Conservation (phyloP, 2,329 filamentous ascomycete species). For the Coniochaeta ligniaria region DNA sequence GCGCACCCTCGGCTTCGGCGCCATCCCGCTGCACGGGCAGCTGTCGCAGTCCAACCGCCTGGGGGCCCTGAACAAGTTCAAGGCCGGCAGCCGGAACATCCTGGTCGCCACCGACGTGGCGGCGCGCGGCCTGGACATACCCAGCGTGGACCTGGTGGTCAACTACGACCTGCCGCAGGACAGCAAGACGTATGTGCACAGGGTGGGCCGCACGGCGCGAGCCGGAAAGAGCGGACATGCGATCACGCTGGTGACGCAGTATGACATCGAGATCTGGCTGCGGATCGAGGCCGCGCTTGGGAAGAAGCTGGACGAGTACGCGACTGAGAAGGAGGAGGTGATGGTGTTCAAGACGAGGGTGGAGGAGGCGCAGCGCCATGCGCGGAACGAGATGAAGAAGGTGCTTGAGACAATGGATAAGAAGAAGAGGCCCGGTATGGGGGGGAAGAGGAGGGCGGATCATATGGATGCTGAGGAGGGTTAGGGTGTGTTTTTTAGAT, state of each 20-base stretch:
- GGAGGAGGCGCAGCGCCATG: constrained; percentile 74
- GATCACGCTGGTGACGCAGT: constrained; percentile 77
- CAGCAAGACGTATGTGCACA: constrained; percentile 85
- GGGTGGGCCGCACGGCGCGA: constrained; percentile 80
- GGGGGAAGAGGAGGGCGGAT: constrained; percentile 38
- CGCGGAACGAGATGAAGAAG: constrained; percentile 74
- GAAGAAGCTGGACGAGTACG: constrained; percentile 60
- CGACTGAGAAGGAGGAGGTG: constrained; percentile 71
- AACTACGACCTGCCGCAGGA: constrained; percentile 82
- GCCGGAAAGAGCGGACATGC: constrained; percentile 80
- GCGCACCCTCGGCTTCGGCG: constrained; percentile 76
- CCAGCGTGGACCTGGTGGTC: constrained; percentile 78
- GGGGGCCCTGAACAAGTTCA: constrained; percentile 87
- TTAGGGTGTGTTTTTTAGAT: constrained; percentile 21
- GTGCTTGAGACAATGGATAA: constrained; percentile 53
- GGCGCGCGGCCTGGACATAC: constrained; percentile 85
- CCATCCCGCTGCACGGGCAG: constrained; percentile 89
- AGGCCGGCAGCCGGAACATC: constrained; percentile 70
- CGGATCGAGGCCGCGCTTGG: constrained; percentile 78
- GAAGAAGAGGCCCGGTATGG: constrained; percentile 26
- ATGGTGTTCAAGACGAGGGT: constrained; percentile 74
- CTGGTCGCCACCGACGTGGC: constrained; percentile 93
- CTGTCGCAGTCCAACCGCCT: constrained; percentile 81
- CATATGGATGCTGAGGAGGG: constrained; percentile 74
- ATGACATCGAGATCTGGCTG: constrained; percentile 73